Percentiles rank a stretch among this genome's conserved stretches.
Evolutionary conservation across 2,329 filamentous ascomycete genomes (phyloP).

Genomic region (Cladosporium sphaerospermum): DNA sequence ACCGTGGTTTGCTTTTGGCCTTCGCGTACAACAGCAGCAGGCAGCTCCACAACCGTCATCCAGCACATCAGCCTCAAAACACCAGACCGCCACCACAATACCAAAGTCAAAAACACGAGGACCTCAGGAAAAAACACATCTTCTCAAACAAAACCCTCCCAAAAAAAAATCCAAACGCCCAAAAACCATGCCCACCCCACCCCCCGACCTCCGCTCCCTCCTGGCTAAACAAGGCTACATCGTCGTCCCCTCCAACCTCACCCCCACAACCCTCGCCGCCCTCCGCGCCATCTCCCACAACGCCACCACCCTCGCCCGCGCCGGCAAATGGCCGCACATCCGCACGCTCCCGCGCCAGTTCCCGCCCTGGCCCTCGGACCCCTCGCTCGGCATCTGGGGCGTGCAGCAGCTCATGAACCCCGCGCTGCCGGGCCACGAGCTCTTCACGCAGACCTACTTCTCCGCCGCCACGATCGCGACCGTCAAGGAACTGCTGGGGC

Average conservation of each 20-base stretch:
- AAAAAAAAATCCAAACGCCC: not conserved
- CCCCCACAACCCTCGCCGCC: conserved; percentile 46
- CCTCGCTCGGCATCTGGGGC: conserved; percentile 71
- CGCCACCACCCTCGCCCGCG: conserved; percentile 56
- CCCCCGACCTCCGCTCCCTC: not conserved
- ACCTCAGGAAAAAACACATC: not conserved
- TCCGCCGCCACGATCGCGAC: conserved; percentile 56
- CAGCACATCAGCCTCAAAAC: not conserved
- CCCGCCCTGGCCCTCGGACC: conserved; percentile 66
- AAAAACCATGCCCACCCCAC: not conserved
- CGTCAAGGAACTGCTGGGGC: conserved; percentile 56
- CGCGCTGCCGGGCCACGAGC: conserved; percentile 49
- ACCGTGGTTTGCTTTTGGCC: too few species aligned
- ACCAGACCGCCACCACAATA: not conserved
- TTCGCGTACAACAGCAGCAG: too few species aligned
- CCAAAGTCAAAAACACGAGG: not conserved
- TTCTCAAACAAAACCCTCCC: too few species aligned
- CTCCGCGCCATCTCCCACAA: conserved; percentile 56
- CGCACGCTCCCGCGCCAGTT: conserved; percentile 86
- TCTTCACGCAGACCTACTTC: conserved; percentile 69
- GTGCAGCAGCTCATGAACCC: conserved; percentile 81
- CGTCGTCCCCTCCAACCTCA: conserved; percentile 60
- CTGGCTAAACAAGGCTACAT: conserved; percentile 60
- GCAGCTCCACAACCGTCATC: not conserved
- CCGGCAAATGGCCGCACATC: conserved; percentile 73